phyloP scores from a whole-genome alignment of 2,329 filamentous ascomycete species.

The Phaeophleospora eucalypticola region DNA sequence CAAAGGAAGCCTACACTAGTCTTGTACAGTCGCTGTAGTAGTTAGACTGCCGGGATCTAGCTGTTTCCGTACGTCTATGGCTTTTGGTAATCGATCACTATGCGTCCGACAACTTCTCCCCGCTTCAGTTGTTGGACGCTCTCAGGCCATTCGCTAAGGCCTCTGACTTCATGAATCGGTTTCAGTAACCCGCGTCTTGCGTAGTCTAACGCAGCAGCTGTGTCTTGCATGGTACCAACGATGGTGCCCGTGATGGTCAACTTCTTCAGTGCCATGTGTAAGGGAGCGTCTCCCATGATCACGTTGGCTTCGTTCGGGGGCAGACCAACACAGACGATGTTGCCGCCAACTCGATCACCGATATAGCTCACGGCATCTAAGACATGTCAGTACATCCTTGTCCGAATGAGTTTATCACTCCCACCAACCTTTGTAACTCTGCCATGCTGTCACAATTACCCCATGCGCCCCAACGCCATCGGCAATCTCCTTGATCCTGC shows the following conservation, averaged over 20 bases:
- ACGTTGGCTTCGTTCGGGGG: constrained; percentile 33
- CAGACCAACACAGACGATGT: constrained; percentile 47
- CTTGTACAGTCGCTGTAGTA: too few species aligned
- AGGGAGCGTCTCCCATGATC: constrained; percentile 33
- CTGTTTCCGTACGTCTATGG: too few species aligned
- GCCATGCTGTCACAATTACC: constrained; percentile 35
- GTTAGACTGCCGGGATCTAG: too few species aligned
- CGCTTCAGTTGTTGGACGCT: constrained; percentile 48
- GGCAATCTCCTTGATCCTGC: constrained; percentile 43
- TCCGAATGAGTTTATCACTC: background rate
- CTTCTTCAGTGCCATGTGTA: constrained; percentile 31
- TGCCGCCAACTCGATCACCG: constrained; percentile 45
- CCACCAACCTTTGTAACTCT: constrained; percentile 27
- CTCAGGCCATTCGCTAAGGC: constrained; percentile 45
- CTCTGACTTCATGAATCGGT: constrained; percentile 47
- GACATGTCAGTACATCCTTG: background rate
- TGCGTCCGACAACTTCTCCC: constrained; percentile 50
- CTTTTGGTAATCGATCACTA: constrained; percentile 46
- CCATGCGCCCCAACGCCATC: constrained; percentile 47
- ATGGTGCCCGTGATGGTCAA: constrained; percentile 36
- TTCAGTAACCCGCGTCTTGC: constrained; percentile 48
- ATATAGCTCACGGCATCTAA: constrained; percentile 40
- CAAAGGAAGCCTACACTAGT: constrained; percentile 43
- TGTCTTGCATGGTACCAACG: constrained; percentile 46
- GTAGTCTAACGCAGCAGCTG: constrained; percentile 44